Evolutionary conservation across 345 rosid genomes (phyloP).

Genomic region (Laguncularia racemosa): DNA sequence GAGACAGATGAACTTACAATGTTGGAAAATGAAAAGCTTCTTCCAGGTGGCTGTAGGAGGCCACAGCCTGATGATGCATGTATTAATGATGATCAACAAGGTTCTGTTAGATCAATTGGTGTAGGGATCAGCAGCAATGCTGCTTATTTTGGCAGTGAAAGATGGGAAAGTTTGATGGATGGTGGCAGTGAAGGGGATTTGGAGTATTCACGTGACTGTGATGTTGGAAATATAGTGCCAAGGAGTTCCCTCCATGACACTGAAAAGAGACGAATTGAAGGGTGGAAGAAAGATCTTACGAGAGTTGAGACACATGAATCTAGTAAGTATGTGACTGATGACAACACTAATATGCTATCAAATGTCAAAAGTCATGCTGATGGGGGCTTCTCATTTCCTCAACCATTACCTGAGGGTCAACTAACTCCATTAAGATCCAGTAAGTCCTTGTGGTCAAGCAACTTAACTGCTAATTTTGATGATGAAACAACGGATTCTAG

Average conservation of each 20-base stretch:
- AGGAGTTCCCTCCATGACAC: constrained; percentile 35
- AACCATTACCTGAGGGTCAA: constrained; percentile 52
- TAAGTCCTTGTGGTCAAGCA: constrained; percentile 64
- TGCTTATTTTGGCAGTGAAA: constrained; percentile 89
- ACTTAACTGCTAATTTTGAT: constrained; percentile 29
- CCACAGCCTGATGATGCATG: constrained; percentile 48
- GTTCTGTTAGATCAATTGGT: constrained; percentile 94
- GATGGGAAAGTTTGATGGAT: constrained; percentile 80
- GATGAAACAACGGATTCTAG: constrained; percentile 43
- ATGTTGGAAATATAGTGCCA: constrained; percentile 42
- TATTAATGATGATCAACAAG: constrained; percentile 77
- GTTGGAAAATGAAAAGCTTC: constrained; percentile 47
- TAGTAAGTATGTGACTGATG: constrained; percentile 29
- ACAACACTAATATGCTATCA: constrained; percentile 34
- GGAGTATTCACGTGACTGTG: constrained; percentile 56
- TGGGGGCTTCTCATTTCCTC: constrained; percentile 74
- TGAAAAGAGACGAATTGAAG: constrained; percentile 46
- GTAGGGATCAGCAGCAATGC: constrained; percentile 91
- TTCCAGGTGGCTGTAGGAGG: constrained; percentile 34
- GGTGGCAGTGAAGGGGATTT: constrained; percentile 89
- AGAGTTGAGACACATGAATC: constrained; percentile 40
- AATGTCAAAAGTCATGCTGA: constrained; percentile 46
- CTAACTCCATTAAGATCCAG: constrained; percentile 45
- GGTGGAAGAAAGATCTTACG: constrained; percentile 34
- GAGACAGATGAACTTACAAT: constrained; percentile 65